Evolutionary conservation across 2,329 filamentous ascomycete species (phyloP), one percentile per base, ranked within the genome.

Genomic region (Fusarium robinianum): DNA sequence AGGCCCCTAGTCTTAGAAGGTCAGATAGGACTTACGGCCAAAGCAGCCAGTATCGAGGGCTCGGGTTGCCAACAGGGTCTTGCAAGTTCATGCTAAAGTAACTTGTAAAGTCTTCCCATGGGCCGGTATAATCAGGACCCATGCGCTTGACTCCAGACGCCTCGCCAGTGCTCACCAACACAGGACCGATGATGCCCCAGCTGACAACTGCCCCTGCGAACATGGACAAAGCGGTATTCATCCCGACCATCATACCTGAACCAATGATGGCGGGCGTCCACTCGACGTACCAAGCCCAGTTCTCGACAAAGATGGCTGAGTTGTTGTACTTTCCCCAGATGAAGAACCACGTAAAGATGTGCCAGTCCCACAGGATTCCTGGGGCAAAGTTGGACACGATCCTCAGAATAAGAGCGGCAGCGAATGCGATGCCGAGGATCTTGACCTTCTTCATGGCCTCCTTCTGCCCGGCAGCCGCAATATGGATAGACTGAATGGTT

Each of bases 401-500:
- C 39, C 78, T 73, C 27, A 77, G 72, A 12, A 69, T 40, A 12
- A 81, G 63, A 2, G 78, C 75, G 25, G 57, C 63, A 8, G 61
- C 46, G 57, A 83, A 83, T 1, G 77, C n/a, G n/a, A 68, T 38
- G 66, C 67, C 66, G 15, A 83, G 66, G 5, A 74, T 78, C 55
- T 72, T 76, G 61, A 79, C 75, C 68, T 80, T 81, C 52, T 69
- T 69, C 55, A 76, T 74, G 18, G 78, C 78, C 30, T 77, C 72
- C 1, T 51, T 53, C 19, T 72, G 74, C 7, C 76, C 78, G 14
- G 64, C 67, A 2, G 72, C 67, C 10, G 76, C 72, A 40, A 74
- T 68, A 57, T 83, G 80, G 77, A 83, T 81, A 15, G 72, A 74
- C 11, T 77, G 73, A 46, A 83, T 83, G 4, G 78, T 78, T 63